Evolutionary conservation across 192 early-diverging fungal genomes (phyloP), one percentile per base, ranked within the genome.

Genomic region (Rhizophagus clarus): DNA sequence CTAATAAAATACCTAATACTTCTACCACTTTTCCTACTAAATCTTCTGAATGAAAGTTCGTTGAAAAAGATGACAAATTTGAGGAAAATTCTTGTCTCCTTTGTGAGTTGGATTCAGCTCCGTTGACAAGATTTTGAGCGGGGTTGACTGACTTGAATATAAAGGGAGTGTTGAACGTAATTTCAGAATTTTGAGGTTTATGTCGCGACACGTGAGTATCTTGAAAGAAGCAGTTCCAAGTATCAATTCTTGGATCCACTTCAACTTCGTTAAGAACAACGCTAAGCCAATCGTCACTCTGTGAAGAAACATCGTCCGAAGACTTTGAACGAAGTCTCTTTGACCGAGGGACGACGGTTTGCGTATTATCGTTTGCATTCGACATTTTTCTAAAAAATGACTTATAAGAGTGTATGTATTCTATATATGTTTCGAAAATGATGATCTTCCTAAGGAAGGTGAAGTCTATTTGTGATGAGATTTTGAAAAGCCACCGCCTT

Each of bases 201-300:
- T 79, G 66, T 37, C 34, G 61, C 32, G 56, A n/a, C 7, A 5
- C n/a, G 24, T 24, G 5, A 6, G 22, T 26, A 31, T 79, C 40
- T 69, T 79, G 42, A 28, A 47, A 56, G 20, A 31, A 79, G 26
- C 7, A 56, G 69, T 49, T 42, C 37, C 61, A 61, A 20, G 24
- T 20, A 11, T 56, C 45, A 79, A 12, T 29, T 29, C 28, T 63
- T 14, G 77, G 77, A 68, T 67, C 67, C 20, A 69, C 77, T 29
- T 79, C 77, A 31, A 56, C 22, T 0, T 79, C 64, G n/a, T 79
- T 79, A 26, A 79, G 66, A 47, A 78, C 42, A 45, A 68, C 26
- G 22, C 26, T 68, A 17, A 78, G 42, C 77, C 77, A 79, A 22
- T 68, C 26, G 34, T 20, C 31, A 22, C 20, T 74, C 29, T 51